Percentiles rank a stretch among this genome's conserved stretches.
Conservation (phyloP, 23 red algal species). For the Chondrus crispus region DNA sequence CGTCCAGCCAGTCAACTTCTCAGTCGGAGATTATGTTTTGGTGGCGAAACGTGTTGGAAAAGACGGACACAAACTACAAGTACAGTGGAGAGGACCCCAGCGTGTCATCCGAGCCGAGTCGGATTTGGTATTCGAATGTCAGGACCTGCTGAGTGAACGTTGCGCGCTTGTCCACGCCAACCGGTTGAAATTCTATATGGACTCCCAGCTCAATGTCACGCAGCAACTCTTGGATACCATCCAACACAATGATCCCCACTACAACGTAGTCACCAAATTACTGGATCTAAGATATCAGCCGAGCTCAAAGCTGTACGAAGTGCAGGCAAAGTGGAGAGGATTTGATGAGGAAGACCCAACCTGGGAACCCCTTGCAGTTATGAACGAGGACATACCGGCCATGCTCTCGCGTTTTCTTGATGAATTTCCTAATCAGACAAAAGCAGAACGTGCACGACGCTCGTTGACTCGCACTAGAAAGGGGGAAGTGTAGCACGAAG, state of each 20-base stretch:
- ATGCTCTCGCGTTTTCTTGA: not conserved
- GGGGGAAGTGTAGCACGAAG: too few species aligned
- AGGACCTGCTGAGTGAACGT: not conserved
- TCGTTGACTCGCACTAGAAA: too few species aligned
- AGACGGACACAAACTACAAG: not conserved
- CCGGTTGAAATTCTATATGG: not conserved
- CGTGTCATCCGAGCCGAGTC: not conserved
- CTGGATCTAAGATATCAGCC: not conserved
- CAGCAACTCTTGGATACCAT: not conserved
- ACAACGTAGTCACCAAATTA: not conserved
- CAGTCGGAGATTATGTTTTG: not conserved
- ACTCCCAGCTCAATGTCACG: not conserved
- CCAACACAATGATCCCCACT: not conserved
- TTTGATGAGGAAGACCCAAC: conserved; percentile 13
- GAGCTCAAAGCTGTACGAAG: not conserved
- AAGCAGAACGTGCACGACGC: not conserved
- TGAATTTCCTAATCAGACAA: not conserved
- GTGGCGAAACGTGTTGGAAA: not conserved
- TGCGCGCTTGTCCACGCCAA: not conserved
- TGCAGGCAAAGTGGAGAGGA: not conserved
- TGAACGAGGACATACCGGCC: conserved; percentile 25
- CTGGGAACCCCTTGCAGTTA: not conserved
- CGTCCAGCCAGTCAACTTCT: not conserved
- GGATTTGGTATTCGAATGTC: not conserved
- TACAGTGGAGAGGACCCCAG: not conserved